Base-by-base conservation (phyloP, 2,329 filamentous ascomycete species). In the Claviceps sp. region DNA sequence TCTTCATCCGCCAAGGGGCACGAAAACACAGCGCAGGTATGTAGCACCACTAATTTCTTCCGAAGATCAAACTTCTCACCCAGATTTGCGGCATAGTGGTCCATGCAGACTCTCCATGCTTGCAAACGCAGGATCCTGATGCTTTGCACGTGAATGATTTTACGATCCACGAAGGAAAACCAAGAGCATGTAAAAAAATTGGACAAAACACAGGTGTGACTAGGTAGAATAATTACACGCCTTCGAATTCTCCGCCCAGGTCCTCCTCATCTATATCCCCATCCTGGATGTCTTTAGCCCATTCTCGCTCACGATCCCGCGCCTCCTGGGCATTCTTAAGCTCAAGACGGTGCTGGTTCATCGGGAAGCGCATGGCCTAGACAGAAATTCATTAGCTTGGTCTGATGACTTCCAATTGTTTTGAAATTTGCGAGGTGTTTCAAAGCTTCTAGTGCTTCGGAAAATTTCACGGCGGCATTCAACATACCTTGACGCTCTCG, bases 241-340 rank as follows among this genome's bases (percentile, higher is more conserved):
- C 91, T 63, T 97, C 93, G 69, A 96, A 97, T 64, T 96, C 91
- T 53, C 89, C 91, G 51, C 88, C 89, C 47, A 94, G 84, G 72
- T 97, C 93, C 63, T 96, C 93, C 62, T 96, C 93, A 62, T 97
- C 93, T 69, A 95, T 78, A 64, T 98, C 93, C 20, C 91, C 93
- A 59, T 97, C 93, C 70, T 95, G 88, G 65, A 98, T 97, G 75
- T 98, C 93, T 77, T 97, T 97, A 57, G 90, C 93, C 76, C 98
- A 82, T 71, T 98, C 93, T 18, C 93, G 81, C 75, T 98, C 93
- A 20, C 93, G 80, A 69, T 98, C 93, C 49, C 93, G 81, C n/a
- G 93, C 93, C 71, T 98, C 94, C 69, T 97, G 91, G 0, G 93
- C 93, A 62, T 95, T 97, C 79, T 96, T 97, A 52, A 98, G 78